These are phyloP conservation scores for Papiliotrema terrestris DNA, from an alignment of 1,284 basidiomycete species.

Conservation along the genomic window DNA sequence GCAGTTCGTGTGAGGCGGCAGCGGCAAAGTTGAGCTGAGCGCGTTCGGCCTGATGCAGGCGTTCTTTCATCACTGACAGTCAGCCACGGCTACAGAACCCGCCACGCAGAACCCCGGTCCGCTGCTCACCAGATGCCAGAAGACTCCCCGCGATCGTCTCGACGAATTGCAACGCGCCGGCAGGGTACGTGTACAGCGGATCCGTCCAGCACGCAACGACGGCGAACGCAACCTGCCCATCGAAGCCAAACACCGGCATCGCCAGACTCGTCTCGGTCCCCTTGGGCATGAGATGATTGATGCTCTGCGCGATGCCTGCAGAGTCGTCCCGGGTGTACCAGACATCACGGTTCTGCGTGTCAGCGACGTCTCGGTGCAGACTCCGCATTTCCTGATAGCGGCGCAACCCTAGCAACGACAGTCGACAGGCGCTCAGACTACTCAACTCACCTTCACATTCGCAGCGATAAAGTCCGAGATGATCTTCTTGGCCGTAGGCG, in stretches of 20 bases:
- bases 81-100: no score
- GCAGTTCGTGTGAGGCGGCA: slow-evolving; percentile 30
- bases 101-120: no score
- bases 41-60: slow-evolving; percentile 19
- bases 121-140: slow-evolving; percentile 29
- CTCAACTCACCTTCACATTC: slow-evolving; percentile 31
- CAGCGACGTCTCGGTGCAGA: no score
- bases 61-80: slow-evolving; percentile 23
- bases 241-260: slow-evolving; percentile 43
- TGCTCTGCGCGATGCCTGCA: slow-evolving; percentile 32
- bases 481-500: slow-evolving; percentile 31
- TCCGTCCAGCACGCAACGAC: slow-evolving; percentile 43
- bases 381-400: no score
- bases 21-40: slow-evolving; percentile 31
- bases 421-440: background rate
- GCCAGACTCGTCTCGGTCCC: slow-evolving; percentile 37
- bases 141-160: slow-evolving; percentile 36
- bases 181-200: slow-evolving; percentile 38
- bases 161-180: slow-evolving; percentile 40
- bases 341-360: slow-evolving; percentile 22
- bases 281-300: slow-evolving; percentile 36
- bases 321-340: slow-evolving; percentile 43
- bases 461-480: slow-evolving; percentile 41
- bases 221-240: slow-evolving; percentile 41
- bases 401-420: background rate